phyloP scores from a whole-genome alignment of 345 rosid genomes.

The Moricandia arvensis region DNA sequence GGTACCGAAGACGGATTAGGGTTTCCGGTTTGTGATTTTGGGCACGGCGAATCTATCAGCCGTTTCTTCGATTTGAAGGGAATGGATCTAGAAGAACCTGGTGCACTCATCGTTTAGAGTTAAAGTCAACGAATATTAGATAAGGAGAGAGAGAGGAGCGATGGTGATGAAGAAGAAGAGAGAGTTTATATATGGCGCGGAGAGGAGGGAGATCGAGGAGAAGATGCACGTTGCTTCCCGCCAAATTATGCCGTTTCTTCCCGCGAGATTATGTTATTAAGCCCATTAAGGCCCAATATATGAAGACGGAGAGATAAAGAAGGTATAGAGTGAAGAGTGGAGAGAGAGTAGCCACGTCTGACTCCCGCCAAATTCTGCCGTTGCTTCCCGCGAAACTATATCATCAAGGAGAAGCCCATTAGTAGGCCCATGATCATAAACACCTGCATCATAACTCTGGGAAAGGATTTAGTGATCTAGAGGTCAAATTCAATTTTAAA shows the following conservation, averaged over 20 bases:
- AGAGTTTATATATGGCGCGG: conserved; percentile 3
- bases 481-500: not conserved
- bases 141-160: not conserved
- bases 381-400: not conserved
- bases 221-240: conserved; percentile 5
- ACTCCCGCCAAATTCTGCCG: conserved; percentile 9
- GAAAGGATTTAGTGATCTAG: not conserved
- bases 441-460: not conserved
- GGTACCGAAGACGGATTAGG: conserved; percentile 26
- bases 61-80: conserved; percentile 50
- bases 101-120: conserved; percentile 34
- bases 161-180: not conserved
- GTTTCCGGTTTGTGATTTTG: conserved; percentile 8
- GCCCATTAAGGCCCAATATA: conserved; percentile 21
- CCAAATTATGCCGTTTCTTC: conserved; percentile 11
- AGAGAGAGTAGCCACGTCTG: not conserved
- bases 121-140: not conserved
- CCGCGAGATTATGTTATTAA: not conserved
- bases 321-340: not conserved
- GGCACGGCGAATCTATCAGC: conserved; percentile 16
- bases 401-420: conserved; percentile 1
- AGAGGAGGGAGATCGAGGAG: not conserved
- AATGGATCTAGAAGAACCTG: conserved; percentile 37
- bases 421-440: conserved; percentile 8
- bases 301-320: not conserved